Conservation (phyloP, 768 basidiomycete species). For the Mycena galopus region DNA sequence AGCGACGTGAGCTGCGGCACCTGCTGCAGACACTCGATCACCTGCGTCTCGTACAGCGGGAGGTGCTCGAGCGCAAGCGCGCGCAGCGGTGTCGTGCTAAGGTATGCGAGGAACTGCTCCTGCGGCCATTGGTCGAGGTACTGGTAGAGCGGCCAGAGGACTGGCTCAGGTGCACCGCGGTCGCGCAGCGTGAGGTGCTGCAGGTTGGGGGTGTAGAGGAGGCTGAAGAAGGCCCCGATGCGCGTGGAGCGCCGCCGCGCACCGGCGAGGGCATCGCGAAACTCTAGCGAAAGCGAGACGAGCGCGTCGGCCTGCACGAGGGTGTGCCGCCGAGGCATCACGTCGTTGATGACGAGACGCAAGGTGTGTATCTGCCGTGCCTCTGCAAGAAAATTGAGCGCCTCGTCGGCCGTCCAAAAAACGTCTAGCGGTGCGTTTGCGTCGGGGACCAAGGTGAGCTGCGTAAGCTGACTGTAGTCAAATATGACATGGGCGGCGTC, state of each 20-base stretch:
- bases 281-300: constrained; percentile 19
- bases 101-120: constrained; percentile 24
- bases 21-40: constrained; percentile 26
- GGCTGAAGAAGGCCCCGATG: constrained; percentile 27
- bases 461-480: constrained; percentile 19
- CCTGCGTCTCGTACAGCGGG: constrained; percentile 32
- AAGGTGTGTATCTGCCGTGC: constrained; percentile 14
- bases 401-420: constrained; percentile 24
- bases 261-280: constrained; percentile 19
- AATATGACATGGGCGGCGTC: constrained; percentile 1
- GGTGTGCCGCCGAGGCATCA: constrained; percentile 15
- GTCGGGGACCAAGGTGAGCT: constrained; percentile 22
- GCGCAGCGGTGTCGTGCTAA: constrained; percentile 17
- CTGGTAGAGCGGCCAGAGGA: constrained; percentile 44
- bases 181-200: constrained; percentile 13
- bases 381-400: constrained; percentile 17
- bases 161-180: not conserved
- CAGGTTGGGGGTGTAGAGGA: constrained; percentile 21
- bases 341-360: constrained; percentile 20
- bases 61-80: constrained; percentile 24
- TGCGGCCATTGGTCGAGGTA: constrained; percentile 25
- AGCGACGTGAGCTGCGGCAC: constrained; percentile 20
- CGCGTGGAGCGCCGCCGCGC: constrained; percentile 4
- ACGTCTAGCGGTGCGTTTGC: not conserved
- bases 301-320: constrained; percentile 14